A percentile compares a stretch with the other conserved stretches of the same genome.
phyloP scores from a whole-genome alignment of 2,329 filamentous ascomycete genomes.

The Fusarium burgessii region DNA sequence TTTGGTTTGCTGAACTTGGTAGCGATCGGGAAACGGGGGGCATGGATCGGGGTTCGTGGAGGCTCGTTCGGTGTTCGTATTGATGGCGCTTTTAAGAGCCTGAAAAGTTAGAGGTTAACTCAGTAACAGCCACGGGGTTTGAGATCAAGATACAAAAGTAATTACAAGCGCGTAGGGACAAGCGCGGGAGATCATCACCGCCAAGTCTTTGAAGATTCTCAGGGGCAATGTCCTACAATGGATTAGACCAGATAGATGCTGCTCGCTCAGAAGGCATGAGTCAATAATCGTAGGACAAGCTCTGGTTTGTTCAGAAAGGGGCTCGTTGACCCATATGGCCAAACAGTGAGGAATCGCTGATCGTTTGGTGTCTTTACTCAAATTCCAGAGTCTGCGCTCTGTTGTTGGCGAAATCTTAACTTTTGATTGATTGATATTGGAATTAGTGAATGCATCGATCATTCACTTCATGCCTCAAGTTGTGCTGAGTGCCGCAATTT shows the following conservation, averaged over 20 bases:
- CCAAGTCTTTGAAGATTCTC: not conserved
- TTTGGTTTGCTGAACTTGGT: not conserved
- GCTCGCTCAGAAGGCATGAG: not conserved
- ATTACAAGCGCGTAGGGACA: not conserved
- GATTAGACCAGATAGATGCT: not conserved
- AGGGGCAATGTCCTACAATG: not conserved
- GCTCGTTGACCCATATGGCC: not conserved
- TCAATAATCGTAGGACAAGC: not conserved
- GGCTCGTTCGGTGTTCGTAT: not conserved
- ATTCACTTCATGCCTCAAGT: too few relatives aligned
- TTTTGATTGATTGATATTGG: too few relatives aligned
- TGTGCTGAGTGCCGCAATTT: too few relatives aligned
- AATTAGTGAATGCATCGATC: too few relatives aligned
- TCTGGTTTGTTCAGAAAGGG: not conserved
- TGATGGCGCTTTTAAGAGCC: not conserved
- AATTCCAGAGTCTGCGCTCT: not conserved
- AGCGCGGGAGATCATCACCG: not conserved
- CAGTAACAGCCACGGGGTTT: too few relatives aligned
- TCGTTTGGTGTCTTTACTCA: not conserved
- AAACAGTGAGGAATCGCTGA: not conserved
- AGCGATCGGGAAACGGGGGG: not conserved
- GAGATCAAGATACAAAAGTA: not conserved
- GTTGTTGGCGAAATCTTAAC: not conserved
- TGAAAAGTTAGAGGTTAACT: not conserved
- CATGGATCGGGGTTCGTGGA: not conserved